phyloP scores from a whole-genome alignment of 441 rosid species.

The Lepidium campestre region DNA sequence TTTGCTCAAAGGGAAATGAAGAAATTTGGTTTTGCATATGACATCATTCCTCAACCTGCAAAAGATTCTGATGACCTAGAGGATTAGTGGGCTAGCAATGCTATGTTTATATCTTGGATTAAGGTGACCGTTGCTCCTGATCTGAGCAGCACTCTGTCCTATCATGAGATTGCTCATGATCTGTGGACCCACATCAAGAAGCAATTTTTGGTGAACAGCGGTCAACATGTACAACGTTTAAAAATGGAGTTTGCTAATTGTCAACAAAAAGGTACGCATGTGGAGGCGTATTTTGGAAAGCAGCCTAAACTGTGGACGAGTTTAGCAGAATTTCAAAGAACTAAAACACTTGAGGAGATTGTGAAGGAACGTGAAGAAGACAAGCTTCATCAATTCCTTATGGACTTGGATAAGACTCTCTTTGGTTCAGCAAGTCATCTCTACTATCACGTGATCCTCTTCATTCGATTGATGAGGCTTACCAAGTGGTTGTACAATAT shows the following conservation, averaged over 20 bases:
- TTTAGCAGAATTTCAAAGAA: not conserved
- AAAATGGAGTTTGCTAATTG: not conserved
- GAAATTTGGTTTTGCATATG: too few species aligned
- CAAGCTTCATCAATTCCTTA: not conserved
- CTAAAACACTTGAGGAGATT: not conserved
- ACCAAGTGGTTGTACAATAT: not conserved
- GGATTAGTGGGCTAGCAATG: too few species aligned
- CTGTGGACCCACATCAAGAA: too few species aligned
- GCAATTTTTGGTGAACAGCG: not conserved
- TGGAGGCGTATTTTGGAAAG: not conserved
- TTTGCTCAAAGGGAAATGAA: too few species aligned
- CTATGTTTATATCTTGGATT: too few species aligned
- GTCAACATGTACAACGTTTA: not conserved
- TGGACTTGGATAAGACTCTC: not conserved
- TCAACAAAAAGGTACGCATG: not conserved
- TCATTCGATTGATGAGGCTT: not conserved
- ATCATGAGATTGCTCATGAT: too few species aligned
- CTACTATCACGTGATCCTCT: not conserved
- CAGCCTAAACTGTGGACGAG: accelerated
- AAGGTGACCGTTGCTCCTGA: too few species aligned
- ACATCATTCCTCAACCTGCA: too few species aligned
- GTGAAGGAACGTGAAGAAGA: not conserved
- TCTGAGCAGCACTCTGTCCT: too few species aligned
- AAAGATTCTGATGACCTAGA: too few species aligned
- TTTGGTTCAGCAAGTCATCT: not conserved